phyloP scores from a whole-genome alignment of 176 grass and related monocot genomes.

The Otatea glauca region DNA sequence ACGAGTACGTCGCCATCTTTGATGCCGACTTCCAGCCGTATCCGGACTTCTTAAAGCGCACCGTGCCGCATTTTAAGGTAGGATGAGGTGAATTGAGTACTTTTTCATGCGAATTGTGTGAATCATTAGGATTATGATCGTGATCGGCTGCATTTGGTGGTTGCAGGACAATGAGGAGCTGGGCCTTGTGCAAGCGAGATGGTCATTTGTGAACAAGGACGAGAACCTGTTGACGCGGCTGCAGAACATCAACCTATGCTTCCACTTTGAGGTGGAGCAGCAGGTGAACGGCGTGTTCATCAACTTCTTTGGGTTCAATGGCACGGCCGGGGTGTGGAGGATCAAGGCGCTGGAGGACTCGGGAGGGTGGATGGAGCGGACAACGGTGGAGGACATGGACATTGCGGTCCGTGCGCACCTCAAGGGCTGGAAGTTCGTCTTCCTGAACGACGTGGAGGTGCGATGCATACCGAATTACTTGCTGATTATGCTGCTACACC shows the following conservation, averaged over 20 bases:
- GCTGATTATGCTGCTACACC: neutral
- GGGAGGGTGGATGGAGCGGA: constrained; percentile 92
- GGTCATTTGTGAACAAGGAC: constrained; percentile 96
- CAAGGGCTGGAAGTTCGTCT: constrained; percentile 91
- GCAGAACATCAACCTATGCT: constrained; percentile 91
- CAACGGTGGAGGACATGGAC: constrained; percentile 98
- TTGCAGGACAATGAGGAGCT: constrained; percentile 72
- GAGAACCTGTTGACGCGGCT: constrained; percentile 88
- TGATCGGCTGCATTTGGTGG: constrained; percentile 11
- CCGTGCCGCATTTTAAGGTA: constrained; percentile 92
- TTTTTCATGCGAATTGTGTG: neutral
- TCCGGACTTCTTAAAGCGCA: constrained; percentile 76
- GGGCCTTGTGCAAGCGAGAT: constrained; percentile 81
- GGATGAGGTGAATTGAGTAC: neutral
- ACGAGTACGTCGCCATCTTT: constrained; percentile 86
- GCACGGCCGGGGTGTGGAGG: constrained; percentile 93
- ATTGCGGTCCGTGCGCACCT: constrained; percentile 83
- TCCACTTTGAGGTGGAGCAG: constrained; percentile 99
- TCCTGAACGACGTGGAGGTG: constrained; percentile 96
- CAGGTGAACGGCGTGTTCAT: constrained; percentile 88
- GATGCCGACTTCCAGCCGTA: constrained; percentile 90
- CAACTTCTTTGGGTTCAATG: constrained; percentile 96
- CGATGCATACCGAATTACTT: neutral
- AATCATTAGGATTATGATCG: neutral
- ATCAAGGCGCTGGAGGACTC: constrained; percentile 78